phyloP scores from a whole-genome alignment of 2,329 filamentous ascomycete genomes.

The Diaporthe longicolla region DNA sequence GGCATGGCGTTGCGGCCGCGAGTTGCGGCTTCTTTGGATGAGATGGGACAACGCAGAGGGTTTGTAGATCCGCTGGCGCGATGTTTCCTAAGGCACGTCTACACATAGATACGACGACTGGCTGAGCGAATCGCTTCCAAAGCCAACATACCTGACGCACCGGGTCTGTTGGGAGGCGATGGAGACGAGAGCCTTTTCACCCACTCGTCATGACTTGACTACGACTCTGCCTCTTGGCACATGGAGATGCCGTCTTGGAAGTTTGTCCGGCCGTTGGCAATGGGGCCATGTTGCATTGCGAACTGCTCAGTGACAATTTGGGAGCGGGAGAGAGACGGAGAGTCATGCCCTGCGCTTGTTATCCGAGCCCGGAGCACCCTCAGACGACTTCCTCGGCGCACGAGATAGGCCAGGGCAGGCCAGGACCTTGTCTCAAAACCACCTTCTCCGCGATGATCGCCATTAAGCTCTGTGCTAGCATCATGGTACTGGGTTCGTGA shows the following conservation, averaged over 20 bases:
- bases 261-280: slow-evolving; percentile 16
- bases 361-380: slow-evolving; percentile 10
- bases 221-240: slow-evolving; percentile 9
- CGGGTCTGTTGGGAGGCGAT: not conserved
- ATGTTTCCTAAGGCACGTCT: not conserved
- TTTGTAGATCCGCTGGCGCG: slow-evolving; percentile 26
- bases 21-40: slow-evolving; percentile 23
- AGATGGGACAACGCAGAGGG: not conserved
- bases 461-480: slow-evolving; percentile 23
- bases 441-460: slow-evolving; percentile 31
- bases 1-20: slow-evolving; percentile 9
- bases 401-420: not conserved
- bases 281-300: not conserved
- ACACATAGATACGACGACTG: not conserved
- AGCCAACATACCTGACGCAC: not conserved
- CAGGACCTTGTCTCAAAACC: slow-evolving; percentile 7
- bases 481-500: slow-evolving; percentile 22
- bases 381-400: not conserved
- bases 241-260: slow-evolving; percentile 12
- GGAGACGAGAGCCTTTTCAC: not conserved
- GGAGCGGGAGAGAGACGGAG: slow-evolving; percentile 3
- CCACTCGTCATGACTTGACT: slow-evolving; percentile 1
- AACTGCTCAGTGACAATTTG: not conserved
- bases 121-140: slow-evolving; percentile 3
- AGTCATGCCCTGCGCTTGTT: slow-evolving; percentile 16